These are phyloP conservation scores for Akanthomyces dipterigenus DNA, from an alignment of 2,329 filamentous ascomycete species.

Conservation along the genomic window DNA sequence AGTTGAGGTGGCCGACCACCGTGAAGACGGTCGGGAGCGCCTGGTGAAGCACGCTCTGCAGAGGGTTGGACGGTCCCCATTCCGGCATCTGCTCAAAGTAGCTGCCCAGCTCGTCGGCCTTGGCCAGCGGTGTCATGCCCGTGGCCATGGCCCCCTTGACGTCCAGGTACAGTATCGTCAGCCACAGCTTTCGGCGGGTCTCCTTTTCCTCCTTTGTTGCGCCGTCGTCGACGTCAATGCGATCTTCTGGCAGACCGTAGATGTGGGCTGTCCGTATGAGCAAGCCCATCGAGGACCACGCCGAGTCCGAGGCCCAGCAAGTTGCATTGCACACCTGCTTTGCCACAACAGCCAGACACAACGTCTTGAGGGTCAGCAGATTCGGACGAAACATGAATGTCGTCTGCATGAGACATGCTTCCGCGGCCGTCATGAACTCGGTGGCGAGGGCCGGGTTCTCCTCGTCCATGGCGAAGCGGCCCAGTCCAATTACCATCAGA, in stretches of 20 bases:
- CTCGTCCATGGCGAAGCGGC: conserved; percentile 25
- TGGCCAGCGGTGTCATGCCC: conserved; percentile 28
- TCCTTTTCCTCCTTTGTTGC: conserved; percentile 21
- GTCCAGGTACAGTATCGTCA: conserved; percentile 30
- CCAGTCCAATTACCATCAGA: conserved; percentile 30
- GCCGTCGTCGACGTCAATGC: conserved; percentile 19
- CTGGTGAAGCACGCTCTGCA: conserved; percentile 27
- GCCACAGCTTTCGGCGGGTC: conserved; percentile 26
- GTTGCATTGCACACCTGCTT: conserved; percentile 31
- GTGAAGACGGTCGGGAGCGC: conserved; percentile 25
- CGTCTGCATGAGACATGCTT: conserved; percentile 31
- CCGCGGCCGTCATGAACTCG: conserved; percentile 30
- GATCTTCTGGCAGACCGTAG: conserved; percentile 28
- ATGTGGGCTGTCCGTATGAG: conserved; percentile 29
- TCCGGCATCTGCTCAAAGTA: conserved; percentile 20
- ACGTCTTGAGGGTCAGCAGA: conserved; percentile 23
- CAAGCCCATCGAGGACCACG: conserved; percentile 28
- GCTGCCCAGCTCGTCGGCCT: conserved; percentile 24
- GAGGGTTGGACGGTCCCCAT: conserved; percentile 21
- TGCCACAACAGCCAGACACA: conserved; percentile 28
- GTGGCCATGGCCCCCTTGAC: conserved; percentile 29
- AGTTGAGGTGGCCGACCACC: conserved; percentile 27
- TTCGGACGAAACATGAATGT: conserved; percentile 32
- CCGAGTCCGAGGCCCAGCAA: conserved; percentile 31
- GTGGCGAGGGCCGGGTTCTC: conserved; percentile 25